phyloP scores from a whole-genome alignment of 1,284 basidiomycete species.

The Schizophyllum commune region DNA sequence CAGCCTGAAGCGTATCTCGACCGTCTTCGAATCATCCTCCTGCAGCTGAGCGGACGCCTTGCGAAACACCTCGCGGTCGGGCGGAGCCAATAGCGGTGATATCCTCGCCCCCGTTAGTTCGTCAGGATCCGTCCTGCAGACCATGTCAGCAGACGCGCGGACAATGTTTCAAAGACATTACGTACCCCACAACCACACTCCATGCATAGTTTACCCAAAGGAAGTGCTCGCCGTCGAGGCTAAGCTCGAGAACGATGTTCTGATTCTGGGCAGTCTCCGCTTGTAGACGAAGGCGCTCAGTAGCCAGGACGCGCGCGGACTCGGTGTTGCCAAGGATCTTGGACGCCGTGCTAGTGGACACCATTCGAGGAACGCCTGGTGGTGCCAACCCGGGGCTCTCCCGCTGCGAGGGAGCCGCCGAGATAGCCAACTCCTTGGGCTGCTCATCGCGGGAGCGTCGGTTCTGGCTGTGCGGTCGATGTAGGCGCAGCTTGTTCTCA shows the following conservation, averaged over 20 bases:
- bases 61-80: slow-evolving; percentile 82
- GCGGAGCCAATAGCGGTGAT: slow-evolving; percentile 74
- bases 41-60: slow-evolving; percentile 83
- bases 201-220: slow-evolving; percentile 95
- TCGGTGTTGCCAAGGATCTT: slow-evolving; percentile 51
- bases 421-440: slow-evolving; percentile 31
- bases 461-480: slow-evolving; percentile 40
- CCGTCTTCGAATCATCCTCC: slow-evolving; percentile 90
- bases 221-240: slow-evolving; percentile 87
- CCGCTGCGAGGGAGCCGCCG: slow-evolving; percentile 26
- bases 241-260: slow-evolving; percentile 94
- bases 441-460: slow-evolving; percentile 53
- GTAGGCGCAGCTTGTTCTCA: slow-evolving; percentile 43
- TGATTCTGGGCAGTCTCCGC: slow-evolving; percentile 91
- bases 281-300: slow-evolving; percentile 77
- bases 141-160: slow-evolving; percentile 8
- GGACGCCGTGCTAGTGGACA: slow-evolving; percentile 18
- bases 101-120: slow-evolving; percentile 77
- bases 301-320: slow-evolving; percentile 70
- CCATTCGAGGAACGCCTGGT: not conserved
- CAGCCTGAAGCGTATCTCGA: slow-evolving; percentile 87
- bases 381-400: slow-evolving; percentile 16
- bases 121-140: slow-evolving; percentile 72
- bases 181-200: slow-evolving; percentile 88
- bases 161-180: slow-evolving; percentile 14